Evolutionary conservation across 2,329 filamentous ascomycete genomes (phyloP).

Genomic region (Fonsecaea pugnacius): DNA sequence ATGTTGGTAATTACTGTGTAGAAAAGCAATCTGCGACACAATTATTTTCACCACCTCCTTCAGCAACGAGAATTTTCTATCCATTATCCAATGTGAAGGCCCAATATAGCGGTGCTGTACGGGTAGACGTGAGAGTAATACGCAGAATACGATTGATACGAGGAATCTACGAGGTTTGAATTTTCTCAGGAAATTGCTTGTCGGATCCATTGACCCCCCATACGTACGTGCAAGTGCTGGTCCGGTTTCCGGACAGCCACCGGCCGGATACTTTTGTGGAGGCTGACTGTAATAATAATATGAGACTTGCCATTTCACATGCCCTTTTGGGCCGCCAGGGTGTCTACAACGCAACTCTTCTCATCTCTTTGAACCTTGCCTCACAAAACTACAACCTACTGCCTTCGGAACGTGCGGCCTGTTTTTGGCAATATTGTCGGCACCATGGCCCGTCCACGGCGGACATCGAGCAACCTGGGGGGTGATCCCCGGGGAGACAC

Average conservation of each 20-base stretch:
- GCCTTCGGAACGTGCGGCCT: constrained; percentile 8
- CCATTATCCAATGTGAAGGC: background rate
- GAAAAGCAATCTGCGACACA: constrained; percentile 6
- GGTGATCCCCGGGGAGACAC: constrained; percentile 55
- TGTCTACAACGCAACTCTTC: background rate
- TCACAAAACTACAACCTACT: background rate
- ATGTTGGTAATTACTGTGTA: constrained; percentile 10
- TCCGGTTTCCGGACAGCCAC: constrained; percentile 7
- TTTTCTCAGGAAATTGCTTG: constrained; percentile 17
- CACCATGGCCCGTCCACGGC: constrained; percentile 42
- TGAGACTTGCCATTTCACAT: constrained; percentile 12
- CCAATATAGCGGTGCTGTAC: background rate
- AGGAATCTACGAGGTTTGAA: background rate
- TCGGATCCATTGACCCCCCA: background rate
- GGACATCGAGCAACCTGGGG: constrained; percentile 51
- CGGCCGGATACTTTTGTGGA: constrained; percentile 9
- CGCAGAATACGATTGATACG: constrained; percentile 1
- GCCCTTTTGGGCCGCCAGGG: background rate
- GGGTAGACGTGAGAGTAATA: background rate
- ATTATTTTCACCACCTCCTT: background rate
- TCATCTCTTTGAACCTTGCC: background rate
- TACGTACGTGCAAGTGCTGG: background rate
- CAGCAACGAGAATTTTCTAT: background rate
- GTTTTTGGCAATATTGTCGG: background rate
- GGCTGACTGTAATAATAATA: constrained; percentile 11